Evolutionary conservation across 331 rosid species (phyloP), one percentile per base, ranked within the genome.

Genomic region (Pyracantha coccinea): DNA sequence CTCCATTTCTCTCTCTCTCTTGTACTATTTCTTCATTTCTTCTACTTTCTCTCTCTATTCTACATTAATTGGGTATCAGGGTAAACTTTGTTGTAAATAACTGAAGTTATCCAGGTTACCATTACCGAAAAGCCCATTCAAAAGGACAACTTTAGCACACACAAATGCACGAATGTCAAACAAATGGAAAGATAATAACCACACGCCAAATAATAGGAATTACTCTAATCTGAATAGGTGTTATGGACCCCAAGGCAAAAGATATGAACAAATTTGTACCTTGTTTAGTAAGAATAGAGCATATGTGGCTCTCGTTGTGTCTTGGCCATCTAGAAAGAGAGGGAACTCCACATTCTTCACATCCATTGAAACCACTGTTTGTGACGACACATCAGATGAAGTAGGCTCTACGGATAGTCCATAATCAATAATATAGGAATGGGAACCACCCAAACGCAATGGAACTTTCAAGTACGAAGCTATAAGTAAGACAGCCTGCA

Each of bases 231-330:
- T 60, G 68, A 29, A 77, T 53, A 47, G 28, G 63, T 50, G 1
- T 16, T 38, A 59, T 47, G 77, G 59, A 63, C 33, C 15, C 68
- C 13, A 29, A 35, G 55, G 55, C 44, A 74, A 61, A 11, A 79
- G 50, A 64, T 8, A 29, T 35, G 60, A 55, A 71, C 32, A 54
- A 77, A 75, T 78, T 23, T 28, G 66, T 76, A 95, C 99, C 97
- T 95, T 95, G 82, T 92, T 95, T 74, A 95, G 74, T 66, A 95
- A 88, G 87, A 92, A 95, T 62, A 92, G 90, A 24, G 97, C 99
- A 77, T 95, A 95, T 77, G 93, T 96, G 16, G 97, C 96, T 82
- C 89, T 92, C 24, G 99, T 92, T 67, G 93, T 95, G 86, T 95
- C 99, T 80, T 91, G 97, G 64, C 97, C 99, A 66, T 95, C 96